A percentile compares a stretch with the other conserved stretches of the same genome.
Conservation (phyloP, 2,329 filamentous ascomycete species). For the Sporothrix schenckii region DNA sequence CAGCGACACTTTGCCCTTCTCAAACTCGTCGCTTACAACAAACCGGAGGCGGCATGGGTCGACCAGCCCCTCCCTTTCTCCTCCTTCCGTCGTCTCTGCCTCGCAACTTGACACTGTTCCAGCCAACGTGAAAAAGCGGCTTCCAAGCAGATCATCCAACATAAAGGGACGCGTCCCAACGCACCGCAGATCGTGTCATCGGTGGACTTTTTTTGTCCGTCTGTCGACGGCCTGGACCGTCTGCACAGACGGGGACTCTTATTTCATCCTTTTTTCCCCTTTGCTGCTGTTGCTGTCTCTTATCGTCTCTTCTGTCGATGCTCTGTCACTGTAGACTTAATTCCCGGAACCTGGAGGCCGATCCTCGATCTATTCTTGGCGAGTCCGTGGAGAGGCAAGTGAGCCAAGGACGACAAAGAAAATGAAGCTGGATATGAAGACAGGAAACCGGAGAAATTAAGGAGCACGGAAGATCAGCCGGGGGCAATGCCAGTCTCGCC, state of each 20-base stretch:
- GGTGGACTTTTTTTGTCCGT: not conserved
- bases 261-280: not conserved
- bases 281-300: not conserved
- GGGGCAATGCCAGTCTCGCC: constrained; percentile 11
- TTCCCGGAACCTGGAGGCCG: constrained; percentile 25
- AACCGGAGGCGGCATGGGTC: not conserved
- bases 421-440: not conserved
- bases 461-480: constrained; percentile 24
- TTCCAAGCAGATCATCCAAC: constrained; percentile 6
- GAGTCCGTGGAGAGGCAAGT: not conserved
- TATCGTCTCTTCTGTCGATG: not conserved
- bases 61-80: not conserved
- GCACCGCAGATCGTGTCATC: constrained; percentile 23
- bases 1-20: too few species aligned
- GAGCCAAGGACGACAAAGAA: not conserved
- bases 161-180: not conserved
- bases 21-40: not conserved
- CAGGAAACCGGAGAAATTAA: constrained; percentile 10
- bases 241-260: constrained; percentile 2
- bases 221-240: constrained; percentile 4
- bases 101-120: constrained; percentile 24
- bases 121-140: not conserved
- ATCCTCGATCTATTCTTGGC: constrained; percentile 21
- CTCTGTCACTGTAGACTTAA: not conserved
- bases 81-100: not conserved